A percentile compares a stretch with the other conserved stretches of the same genome.
These are phyloP conservation scores for Chaetomiaceae sp. DNA, from an alignment of 2,329 filamentous ascomycete genomes.

Conservation along the genomic window DNA sequence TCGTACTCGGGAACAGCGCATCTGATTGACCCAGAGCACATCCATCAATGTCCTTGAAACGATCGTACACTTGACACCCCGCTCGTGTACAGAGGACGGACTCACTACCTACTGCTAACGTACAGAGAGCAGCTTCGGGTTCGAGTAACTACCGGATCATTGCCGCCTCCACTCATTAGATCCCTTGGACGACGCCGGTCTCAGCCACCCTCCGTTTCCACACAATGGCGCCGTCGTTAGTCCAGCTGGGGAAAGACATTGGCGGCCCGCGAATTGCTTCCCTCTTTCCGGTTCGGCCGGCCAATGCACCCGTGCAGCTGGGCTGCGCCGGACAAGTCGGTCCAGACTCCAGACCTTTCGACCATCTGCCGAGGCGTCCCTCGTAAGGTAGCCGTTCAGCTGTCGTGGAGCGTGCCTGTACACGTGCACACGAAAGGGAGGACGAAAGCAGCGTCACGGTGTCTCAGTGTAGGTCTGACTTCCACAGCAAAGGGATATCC, in stretches of 20 bases:
- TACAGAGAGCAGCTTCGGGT: neutral
- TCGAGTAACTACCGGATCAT: slow-evolving; percentile 5
- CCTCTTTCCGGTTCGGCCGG: neutral
- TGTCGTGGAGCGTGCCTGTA: neutral
- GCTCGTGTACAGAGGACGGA: slow-evolving; percentile 1
- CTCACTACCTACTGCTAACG: neutral
- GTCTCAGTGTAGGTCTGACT: neutral
- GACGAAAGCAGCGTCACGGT: neutral
- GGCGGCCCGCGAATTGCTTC: neutral
- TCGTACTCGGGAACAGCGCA: too few relatives aligned
- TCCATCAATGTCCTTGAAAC: too few relatives aligned
- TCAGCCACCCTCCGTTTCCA: neutral
- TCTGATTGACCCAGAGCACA: too few relatives aligned
- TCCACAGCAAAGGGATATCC: neutral
- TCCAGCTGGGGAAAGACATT: neutral
- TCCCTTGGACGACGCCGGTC: slow-evolving; percentile 7
- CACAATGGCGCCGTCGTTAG: slow-evolving; percentile 1
- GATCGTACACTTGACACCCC: neutral
- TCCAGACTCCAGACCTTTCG: neutral
- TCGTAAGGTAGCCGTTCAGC: neutral
- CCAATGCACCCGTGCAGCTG: neutral
- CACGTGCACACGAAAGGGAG: neutral
- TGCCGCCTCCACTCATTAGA: slow-evolving; percentile 5
- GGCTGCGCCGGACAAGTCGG: neutral
- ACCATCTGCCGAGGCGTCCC: neutral